Base-by-base conservation (phyloP, 805 yeast species). In the Saccharomycopsis synnaedendra region DNA sequence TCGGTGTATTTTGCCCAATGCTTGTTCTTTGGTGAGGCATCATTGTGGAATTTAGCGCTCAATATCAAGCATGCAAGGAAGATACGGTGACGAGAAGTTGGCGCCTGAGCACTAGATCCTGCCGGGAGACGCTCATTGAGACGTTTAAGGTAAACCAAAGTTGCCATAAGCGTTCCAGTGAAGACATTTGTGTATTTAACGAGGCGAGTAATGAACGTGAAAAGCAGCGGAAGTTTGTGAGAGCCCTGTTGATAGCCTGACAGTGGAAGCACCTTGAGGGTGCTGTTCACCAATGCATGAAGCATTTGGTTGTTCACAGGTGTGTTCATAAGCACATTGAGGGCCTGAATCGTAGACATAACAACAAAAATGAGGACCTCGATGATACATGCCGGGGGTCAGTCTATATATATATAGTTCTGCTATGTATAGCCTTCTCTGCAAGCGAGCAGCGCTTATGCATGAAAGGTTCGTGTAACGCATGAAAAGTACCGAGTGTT, bases 1-100 rank as follows among this genome's bases (percentile, higher is more conserved):
- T 82, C 81, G 3, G 97, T 89, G 69, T 90, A 89, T 51, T 78
- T 74, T 4, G 95, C 82, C 98, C 98, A 90, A 68, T 93, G 97
- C 66, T 84, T 89, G 67, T 90, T 90, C 62, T 90, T 74, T 40
- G 98, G 98, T 27, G 94, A 82, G 3, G 95, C 84, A 68, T 90
- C 98, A 65, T 90, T 90, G 54, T 89, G 74, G 54, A 80, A 80
- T 68, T 90, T 90, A 10, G 97, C 96, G n/a, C 95, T 85, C 43
- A 93, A 66, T 41, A 90, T 86, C 48, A 90, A 71, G 41, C 96
- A 78, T 0, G 97, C 96, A 45, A 90, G 68, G 56, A 90, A 93
- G 49, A 90, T 85, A 52, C 97, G 74, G 68, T 90, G 98, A 60
- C 94, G 76, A 5, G 97, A 88, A 46, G 97, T 84, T 46, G 72